Conservation (phyloP, 805 yeast genomes). For the Saturnispora quitensis region DNA sequence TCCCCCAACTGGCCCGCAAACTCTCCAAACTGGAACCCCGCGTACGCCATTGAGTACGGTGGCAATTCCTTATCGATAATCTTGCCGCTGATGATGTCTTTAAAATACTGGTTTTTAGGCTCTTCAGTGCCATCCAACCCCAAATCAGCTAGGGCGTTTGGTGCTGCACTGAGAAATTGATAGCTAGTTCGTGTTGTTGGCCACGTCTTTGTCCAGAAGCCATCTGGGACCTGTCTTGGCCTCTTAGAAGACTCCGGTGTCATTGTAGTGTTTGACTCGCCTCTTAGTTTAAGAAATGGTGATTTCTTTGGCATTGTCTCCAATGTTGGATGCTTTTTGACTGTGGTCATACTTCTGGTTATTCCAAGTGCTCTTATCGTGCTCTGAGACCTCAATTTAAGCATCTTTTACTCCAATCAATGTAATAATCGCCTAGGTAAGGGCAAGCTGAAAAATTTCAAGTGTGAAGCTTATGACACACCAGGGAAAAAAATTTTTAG, state of each 20-base stretch:
- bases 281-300: slow-evolving; percentile 11
- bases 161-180: slow-evolving; percentile 48
- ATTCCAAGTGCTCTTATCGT: background rate
- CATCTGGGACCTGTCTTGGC: slow-evolving; percentile 40
- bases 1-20: slow-evolving; percentile 98
- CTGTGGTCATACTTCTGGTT: background rate
- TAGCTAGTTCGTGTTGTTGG: slow-evolving; percentile 56
- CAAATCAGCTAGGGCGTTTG: slow-evolving; percentile 51
- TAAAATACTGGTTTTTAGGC: slow-evolving; percentile 26
- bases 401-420: background rate
- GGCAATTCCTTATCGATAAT: slow-evolving; percentile 36
- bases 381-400: background rate
- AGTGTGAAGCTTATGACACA: background rate
- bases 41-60: slow-evolving; percentile 64
- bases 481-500: background rate
- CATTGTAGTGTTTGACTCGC: slow-evolving; percentile 9
- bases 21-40: slow-evolving; percentile 93
- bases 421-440: background rate
- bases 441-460: background rate
- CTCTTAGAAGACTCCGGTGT: slow-evolving; percentile 17
- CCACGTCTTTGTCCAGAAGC: slow-evolving; percentile 62
- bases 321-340: background rate
- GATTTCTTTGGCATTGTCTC: background rate
- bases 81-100: slow-evolving; percentile 52
- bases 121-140: slow-evolving; percentile 40